Evolutionary conservation across 805 yeast genomes (phyloP).

Genomic region (Allodekkera sacchari): DNA sequence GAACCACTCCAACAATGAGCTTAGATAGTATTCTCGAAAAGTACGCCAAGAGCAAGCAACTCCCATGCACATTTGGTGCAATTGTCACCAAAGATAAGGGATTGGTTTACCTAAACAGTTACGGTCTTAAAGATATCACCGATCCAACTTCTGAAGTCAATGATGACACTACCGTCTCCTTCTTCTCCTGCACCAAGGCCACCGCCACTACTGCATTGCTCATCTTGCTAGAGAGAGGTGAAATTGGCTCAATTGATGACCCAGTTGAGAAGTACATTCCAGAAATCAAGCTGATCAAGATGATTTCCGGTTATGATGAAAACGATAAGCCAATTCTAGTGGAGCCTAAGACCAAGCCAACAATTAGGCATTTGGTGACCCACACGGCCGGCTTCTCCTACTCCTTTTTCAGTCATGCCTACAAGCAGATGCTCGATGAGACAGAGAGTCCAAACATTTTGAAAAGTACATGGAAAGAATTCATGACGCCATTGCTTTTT

Average conservation of each 20-base stretch:
- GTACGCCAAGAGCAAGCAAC: too few species aligned
- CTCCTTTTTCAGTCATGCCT: constrained; percentile 3
- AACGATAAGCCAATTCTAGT: constrained; percentile 1
- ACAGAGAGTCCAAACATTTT: constrained; percentile 3
- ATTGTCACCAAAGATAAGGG: constrained; percentile 4
- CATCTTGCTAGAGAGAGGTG: constrained; percentile 3
- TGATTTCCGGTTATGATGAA: constrained; percentile 1
- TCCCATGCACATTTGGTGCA: constrained; percentile 5
- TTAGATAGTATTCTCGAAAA: too few species aligned
- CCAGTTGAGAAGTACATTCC: constrained; percentile 4
- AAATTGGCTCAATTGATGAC: constrained; percentile 5
- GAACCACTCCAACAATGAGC: too few species aligned
- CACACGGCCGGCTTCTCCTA: constrained; percentile 6
- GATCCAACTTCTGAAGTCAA: not conserved
- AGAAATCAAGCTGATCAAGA: constrained; percentile 1
- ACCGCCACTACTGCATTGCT: constrained; percentile 5
- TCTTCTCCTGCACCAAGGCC: constrained; percentile 5
- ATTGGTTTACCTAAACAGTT: constrained; percentile 1
- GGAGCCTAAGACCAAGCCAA: constrained; percentile 1
- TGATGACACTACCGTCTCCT: constrained; percentile 3
- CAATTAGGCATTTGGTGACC: constrained; percentile 5
- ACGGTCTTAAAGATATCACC: constrained; percentile 1
- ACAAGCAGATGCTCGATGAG: not conserved
- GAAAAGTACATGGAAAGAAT: constrained; percentile 18
- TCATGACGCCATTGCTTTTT: constrained; percentile 19